phyloP scores from a whole-genome alignment of 2,329 filamentous ascomycete genomes.

The Seiridium unicorne region DNA sequence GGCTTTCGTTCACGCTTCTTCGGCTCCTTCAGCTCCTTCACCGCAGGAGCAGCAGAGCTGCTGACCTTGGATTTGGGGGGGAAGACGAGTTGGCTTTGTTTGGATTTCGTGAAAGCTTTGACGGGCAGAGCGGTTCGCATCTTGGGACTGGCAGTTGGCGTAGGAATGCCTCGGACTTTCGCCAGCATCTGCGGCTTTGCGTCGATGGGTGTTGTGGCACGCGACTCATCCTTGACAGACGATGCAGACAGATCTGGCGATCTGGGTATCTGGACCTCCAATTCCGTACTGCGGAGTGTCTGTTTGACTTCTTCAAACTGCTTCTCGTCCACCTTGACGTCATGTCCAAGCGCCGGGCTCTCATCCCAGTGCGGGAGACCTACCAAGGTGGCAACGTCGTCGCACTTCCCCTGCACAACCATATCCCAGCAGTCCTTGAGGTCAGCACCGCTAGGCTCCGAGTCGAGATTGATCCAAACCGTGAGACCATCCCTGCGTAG shows the following conservation, averaged over 20 bases:
- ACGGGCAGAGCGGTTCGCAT: slow-evolving; percentile 37
- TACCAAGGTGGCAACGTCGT: slow-evolving; percentile 77
- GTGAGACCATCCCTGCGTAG: slow-evolving; percentile 80
- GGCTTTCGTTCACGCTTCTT: slow-evolving; percentile 26
- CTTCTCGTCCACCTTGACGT: slow-evolving; percentile 42
- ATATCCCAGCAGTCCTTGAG: slow-evolving; percentile 94
- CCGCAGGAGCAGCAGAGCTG: slow-evolving; percentile 27
- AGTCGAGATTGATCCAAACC: slow-evolving; percentile 91
- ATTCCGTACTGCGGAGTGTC: slow-evolving; percentile 33
- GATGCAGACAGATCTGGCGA: slow-evolving; percentile 15
- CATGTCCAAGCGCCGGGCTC: slow-evolving; percentile 47
- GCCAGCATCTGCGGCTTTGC: slow-evolving; percentile 39
- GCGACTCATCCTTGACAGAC: slow-evolving; percentile 21
- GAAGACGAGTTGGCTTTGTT: slow-evolving; percentile 53
- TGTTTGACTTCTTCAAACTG: slow-evolving; percentile 37
- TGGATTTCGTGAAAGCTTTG: slow-evolving; percentile 35
- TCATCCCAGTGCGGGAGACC: slow-evolving; percentile 61
- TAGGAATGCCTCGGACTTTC: slow-evolving; percentile 51
- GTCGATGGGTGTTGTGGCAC: slow-evolving; percentile 21
- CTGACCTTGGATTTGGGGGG: slow-evolving; percentile 17
- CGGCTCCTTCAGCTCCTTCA: slow-evolving; percentile 31
- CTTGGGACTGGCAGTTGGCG: slow-evolving; percentile 56
- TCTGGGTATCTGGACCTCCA: slow-evolving; percentile 41
- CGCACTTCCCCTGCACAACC: slow-evolving; percentile 81
- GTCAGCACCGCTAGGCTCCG: slow-evolving; percentile 77